Percentiles rank a stretch among this genome's conserved stretches.
Evolutionary conservation across 169 alveolate genomes (phyloP).

Genomic region (Plasmodium vivax): DNA sequence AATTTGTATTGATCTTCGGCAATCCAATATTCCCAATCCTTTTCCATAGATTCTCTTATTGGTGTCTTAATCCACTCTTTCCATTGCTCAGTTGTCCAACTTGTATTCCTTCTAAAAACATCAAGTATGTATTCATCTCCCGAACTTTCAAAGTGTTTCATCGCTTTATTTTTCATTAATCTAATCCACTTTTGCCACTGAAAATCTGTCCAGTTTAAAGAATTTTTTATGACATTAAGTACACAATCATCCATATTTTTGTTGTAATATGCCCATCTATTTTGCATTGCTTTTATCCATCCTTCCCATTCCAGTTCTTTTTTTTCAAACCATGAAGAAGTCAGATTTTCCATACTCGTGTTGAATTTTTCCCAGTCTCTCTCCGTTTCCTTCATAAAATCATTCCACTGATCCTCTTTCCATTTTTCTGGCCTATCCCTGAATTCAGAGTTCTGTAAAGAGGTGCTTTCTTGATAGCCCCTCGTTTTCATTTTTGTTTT

Average conservation of each 20-base stretch:
- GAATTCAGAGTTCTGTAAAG: neutral
- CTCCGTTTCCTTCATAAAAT: neutral
- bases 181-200: neutral
- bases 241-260: neutral
- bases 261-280: conserved; percentile 5
- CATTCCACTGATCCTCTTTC: neutral
- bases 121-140: conserved; percentile 11
- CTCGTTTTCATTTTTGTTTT: neutral
- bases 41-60: conserved; percentile 9
- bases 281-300: conserved; percentile 13
- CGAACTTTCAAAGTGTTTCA: neutral
- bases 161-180: neutral
- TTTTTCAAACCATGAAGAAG: neutral
- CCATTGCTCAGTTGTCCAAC: neutral
- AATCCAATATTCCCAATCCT: conserved; percentile 20
- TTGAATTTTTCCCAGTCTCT: neutral
- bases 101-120: neutral
- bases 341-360: neutral
- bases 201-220: neutral
- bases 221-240: neutral
- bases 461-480: neutral
- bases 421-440: neutral
- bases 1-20: neutral
- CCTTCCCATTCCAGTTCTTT: conserved; percentile 12
- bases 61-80: conserved; percentile 7